phyloP scores from a whole-genome alignment of 805 yeast species.

The Hyphopichia homilentoma region DNA sequence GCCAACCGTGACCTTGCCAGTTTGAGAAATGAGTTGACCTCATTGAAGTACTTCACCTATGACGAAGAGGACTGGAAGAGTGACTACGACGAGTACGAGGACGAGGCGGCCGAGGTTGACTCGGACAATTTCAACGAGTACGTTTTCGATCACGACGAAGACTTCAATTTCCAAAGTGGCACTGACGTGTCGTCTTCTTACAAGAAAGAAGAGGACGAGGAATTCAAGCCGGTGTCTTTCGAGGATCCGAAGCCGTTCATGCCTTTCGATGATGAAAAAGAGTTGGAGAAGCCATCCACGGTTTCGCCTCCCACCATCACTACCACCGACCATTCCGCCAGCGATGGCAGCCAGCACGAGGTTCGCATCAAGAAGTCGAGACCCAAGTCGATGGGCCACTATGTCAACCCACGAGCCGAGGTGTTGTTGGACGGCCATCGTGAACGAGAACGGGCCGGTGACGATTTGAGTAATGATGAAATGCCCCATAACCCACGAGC shows the following conservation, averaged over 20 bases:
- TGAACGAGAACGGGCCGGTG: constrained; percentile 4
- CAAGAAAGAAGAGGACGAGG: constrained; percentile 4
- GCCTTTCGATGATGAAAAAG: background rate
- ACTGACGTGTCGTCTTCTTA: background rate
- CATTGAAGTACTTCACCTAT: constrained; percentile 67
- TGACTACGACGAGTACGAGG: constrained; percentile 45
- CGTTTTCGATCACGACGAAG: constrained; percentile 8
- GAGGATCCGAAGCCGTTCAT: constrained; percentile 11
- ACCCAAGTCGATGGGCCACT: background rate
- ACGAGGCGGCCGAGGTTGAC: constrained; percentile 18
- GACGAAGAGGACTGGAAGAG: constrained; percentile 59
- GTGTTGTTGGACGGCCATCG: too few relatives aligned
- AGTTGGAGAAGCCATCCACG: background rate
- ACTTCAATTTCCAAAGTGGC: constrained; percentile 5
- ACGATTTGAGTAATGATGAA: constrained; percentile 1
- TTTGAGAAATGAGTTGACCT: constrained; percentile 58
- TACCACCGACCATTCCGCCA: constrained; percentile 1
- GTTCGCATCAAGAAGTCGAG: background rate
- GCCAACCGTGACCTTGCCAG: constrained; percentile 65
- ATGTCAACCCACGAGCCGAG: too few relatives aligned
- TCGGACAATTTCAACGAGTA: constrained; percentile 21
- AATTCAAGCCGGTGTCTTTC: constrained; percentile 6
- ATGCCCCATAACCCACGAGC: constrained; percentile 40
- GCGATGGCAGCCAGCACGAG: constrained; percentile 3
- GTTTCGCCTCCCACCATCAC: background rate